A percentile compares a stretch with the other conserved stretches of the same genome.
Conservation (phyloP, 495 filamentous ascomycete genomes). For the Penicillium lividum region DNA sequence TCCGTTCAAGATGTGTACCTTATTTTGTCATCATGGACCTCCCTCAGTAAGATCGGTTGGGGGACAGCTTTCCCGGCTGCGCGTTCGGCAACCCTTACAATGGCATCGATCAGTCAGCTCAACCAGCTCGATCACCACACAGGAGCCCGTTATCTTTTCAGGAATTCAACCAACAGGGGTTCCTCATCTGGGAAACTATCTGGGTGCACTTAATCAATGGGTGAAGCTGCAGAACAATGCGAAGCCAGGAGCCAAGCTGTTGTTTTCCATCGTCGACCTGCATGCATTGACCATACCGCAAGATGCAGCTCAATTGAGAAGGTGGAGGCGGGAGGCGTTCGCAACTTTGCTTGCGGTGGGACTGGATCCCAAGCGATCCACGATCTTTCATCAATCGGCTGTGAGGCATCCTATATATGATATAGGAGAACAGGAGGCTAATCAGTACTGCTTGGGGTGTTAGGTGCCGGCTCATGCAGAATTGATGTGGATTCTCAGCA, state of each 20-base stretch:
- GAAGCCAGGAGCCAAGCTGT: slow-evolving; percentile 53
- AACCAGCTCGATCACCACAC: slow-evolving; percentile 13
- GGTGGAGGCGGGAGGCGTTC: slow-evolving; percentile 70
- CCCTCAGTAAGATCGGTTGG: slow-evolving; percentile 8
- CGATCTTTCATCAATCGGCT: slow-evolving; percentile 81
- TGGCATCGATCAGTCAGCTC: slow-evolving; percentile 21
- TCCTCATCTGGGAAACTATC: slow-evolving; percentile 95
- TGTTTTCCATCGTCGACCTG: slow-evolving; percentile 88
- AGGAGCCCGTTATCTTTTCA: slow-evolving; percentile 66
- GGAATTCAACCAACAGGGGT: slow-evolving; percentile 95
- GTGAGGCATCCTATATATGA: slow-evolving; percentile 38
- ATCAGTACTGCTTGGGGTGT: slow-evolving; percentile 6
- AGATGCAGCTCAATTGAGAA: slow-evolving; percentile 53
- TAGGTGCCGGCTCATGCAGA: slow-evolving; percentile 79
- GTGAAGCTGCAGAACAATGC: slow-evolving; percentile 70
- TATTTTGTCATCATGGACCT: background rate
- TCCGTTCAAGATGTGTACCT: slow-evolving; percentile 14
- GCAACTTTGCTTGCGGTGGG: slow-evolving; percentile 83
- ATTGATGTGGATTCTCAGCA: slow-evolving; percentile 95
- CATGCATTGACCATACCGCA: slow-evolving; percentile 87
- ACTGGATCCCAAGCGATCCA: slow-evolving; percentile 69
- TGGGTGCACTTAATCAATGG: slow-evolving; percentile 91
- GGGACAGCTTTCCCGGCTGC: background rate
- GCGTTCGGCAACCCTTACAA: slow-evolving; percentile 6
- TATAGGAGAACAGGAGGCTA: background rate